These are phyloP conservation scores for Backusella australiensis DNA, from an alignment of 192 early-diverging fungal species.

Conservation along the genomic window DNA sequence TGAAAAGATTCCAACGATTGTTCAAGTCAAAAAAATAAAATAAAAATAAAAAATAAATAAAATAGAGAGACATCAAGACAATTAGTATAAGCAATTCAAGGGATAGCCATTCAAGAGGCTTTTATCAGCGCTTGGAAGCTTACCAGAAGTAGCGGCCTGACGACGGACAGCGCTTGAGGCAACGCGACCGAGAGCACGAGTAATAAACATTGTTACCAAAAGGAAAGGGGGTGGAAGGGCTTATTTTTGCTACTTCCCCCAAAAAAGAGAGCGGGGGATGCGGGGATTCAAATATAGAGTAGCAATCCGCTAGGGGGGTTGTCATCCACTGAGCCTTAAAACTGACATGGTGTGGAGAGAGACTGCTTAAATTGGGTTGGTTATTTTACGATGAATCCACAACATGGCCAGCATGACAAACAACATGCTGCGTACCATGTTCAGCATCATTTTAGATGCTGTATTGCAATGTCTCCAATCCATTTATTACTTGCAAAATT, in stretches of 20 bases:
- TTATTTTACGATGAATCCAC: background rate
- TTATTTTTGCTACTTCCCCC: constrained; percentile 13
- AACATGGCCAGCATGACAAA: background rate
- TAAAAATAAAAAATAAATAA: background rate
- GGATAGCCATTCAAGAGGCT: background rate
- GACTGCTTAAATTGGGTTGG: background rate
- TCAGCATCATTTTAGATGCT: background rate
- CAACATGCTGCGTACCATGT: background rate
- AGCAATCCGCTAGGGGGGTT: constrained; percentile 5
- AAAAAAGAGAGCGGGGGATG: constrained; percentile 3
- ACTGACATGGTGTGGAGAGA: constrained; percentile 4
- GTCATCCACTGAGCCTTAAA: constrained; percentile 7
- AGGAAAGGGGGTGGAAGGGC: constrained; percentile 21
- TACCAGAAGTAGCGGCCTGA: constrained; percentile 19
- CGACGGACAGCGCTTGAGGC: constrained; percentile 23
- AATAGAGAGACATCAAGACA: background rate
- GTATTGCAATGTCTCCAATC: background rate
- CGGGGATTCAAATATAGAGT: background rate
- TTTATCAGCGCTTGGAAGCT: background rate
- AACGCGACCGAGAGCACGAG: constrained; percentile 30
- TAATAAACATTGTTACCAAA: constrained; percentile 25
- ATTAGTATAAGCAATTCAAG: background rate
- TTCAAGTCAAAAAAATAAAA: background rate
- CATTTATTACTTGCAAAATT: background rate
- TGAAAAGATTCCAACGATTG: background rate